Evolutionary conservation across 1,139 yeast species (phyloP).

Genomic region (Magnusiomyces magnusii): DNA sequence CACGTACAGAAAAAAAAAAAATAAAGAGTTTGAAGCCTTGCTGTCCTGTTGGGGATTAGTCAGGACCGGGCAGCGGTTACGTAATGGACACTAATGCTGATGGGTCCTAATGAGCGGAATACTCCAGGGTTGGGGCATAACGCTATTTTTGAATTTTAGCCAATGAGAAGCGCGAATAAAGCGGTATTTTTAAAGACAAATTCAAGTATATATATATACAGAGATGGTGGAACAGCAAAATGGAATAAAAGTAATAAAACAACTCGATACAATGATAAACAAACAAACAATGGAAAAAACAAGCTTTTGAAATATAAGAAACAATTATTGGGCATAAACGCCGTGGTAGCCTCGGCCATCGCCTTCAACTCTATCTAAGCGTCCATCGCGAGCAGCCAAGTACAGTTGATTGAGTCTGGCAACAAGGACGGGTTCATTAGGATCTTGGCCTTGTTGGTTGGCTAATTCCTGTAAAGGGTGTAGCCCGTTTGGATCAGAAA

Average conservation of each 20-base stretch:
- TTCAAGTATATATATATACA: no score
- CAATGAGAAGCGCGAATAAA: no score
- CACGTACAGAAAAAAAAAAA: no score
- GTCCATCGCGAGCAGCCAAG: conserved; percentile 43
- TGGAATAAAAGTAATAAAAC: background rate
- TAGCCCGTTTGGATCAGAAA: conserved; percentile 16
- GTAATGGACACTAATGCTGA: no score
- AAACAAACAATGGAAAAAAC: conserved; percentile 7
- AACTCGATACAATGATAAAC: conserved; percentile 8
- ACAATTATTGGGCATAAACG: conserved; percentile 34
- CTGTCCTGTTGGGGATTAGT: no score
- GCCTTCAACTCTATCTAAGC: conserved; percentile 42
- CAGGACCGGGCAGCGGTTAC: no score
- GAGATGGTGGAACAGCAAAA: no score
- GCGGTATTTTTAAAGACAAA: no score
- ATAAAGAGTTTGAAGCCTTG: no score
- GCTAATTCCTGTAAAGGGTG: conserved; percentile 17
- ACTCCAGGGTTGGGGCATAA: no score
- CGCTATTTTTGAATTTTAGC: no score
- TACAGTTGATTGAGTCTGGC: conserved; percentile 42
- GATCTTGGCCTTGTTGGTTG: conserved; percentile 28
- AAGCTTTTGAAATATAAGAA: background rate
- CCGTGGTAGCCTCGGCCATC: conserved; percentile 39
- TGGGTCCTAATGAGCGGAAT: no score
- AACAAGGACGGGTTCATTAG: conserved; percentile 35